Evolutionary conservation across 148 eudicot species (phyloP).

Genomic region (Arbutus unedo): DNA sequence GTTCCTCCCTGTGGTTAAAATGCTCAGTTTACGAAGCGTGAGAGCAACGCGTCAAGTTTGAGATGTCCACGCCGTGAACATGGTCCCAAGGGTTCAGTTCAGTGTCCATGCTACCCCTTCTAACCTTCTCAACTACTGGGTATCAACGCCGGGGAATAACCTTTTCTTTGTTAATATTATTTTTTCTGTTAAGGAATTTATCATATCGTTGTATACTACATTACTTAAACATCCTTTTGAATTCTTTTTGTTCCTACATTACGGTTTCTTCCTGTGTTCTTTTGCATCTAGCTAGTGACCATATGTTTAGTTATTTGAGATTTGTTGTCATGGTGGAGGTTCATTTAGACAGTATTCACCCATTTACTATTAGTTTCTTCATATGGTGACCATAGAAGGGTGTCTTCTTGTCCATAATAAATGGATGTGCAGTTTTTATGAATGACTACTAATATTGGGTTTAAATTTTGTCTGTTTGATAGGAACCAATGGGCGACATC

Average conservation of each 20-base stretch:
- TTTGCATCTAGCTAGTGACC: background rate
- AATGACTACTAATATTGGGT: background rate
- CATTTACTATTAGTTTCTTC: background rate
- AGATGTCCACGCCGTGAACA: background rate
- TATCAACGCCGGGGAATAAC: background rate
- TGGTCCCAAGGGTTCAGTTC: background rate
- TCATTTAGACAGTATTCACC: background rate
- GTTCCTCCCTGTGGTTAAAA: background rate
- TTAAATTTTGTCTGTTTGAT: conserved; percentile 10
- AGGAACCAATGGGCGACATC: conserved; percentile 89
- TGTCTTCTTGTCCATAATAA: background rate
- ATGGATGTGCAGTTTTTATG: background rate
- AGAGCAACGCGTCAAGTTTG: background rate
- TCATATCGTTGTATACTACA: too few species aligned
- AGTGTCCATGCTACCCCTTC: background rate
- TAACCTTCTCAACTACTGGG: background rate
- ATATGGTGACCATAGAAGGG: background rate
- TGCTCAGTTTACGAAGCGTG: background rate
- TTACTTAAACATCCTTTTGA: too few species aligned
- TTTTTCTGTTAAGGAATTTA: background rate
- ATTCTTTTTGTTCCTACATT: background rate
- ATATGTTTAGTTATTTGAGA: background rate
- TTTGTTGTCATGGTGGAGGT: background rate
- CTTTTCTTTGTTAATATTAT: background rate
- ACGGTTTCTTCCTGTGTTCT: background rate